Evolutionary conservation across 805 yeast species (phyloP), one percentile per base, ranked within the genome.

Genomic region (Lipomyces mesembrius): DNA sequence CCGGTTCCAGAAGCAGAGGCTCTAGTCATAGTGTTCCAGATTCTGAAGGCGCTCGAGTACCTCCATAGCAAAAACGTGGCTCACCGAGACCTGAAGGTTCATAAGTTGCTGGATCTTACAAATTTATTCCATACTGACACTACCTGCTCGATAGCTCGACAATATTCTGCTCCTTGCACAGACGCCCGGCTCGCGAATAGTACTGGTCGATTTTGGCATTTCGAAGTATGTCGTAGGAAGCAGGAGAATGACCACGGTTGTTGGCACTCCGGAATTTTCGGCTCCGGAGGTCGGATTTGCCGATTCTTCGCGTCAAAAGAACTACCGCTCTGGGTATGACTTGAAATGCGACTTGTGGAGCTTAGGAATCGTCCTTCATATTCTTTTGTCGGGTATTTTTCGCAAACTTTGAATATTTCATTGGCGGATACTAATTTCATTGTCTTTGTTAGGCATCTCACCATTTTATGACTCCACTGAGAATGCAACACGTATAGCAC

Each of bases 301-400:
- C 34, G 64, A 58, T 8, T 35, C 55, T 25, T 29, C 32, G 11
- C 35, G 56, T n/a, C 37, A 20, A 27, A 57, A 53, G 27, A 53
- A 32, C 9, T 11, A 35, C 0, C 54, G 71, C 20, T 67, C 68
- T 14, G 87, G 87, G 0, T 87, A 87, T 72, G 84, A 82, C 66
- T 77, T 76, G 37, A 85, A 85, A 72, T 87, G 90, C 73, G 92
- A 88, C 75, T 75, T 87, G 51, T 88, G 92, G 92, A 88, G 92
- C 0, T 72, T 88, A 3, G 92, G 92, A 0, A 83, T 88, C 0
- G 82, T 88, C 17, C 73, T 82, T 3, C 87, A 87, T 75, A 85
- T 88, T 12, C 76, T 88, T 75, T 75, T 87, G 17, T 85, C 87
- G 7, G 75, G 75, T 61, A 62, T 34, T 25, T 37, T n/a, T 7